These are phyloP conservation scores for Mortierella sp. DNA, from an alignment of 371 early-diverging fungal species.

Conservation along the genomic window DNA sequence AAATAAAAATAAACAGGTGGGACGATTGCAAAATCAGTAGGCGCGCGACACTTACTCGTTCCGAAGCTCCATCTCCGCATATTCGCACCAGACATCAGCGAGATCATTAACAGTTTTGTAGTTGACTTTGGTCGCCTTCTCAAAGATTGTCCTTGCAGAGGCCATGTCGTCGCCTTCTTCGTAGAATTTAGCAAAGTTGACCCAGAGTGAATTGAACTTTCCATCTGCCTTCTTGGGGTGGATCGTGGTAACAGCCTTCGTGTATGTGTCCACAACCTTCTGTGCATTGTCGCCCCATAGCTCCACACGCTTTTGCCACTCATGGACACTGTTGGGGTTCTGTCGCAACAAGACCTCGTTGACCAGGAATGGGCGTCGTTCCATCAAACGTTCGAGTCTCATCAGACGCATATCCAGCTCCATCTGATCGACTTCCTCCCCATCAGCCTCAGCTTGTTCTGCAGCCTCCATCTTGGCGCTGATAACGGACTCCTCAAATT, in stretches of 20 bases:
- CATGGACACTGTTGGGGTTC: slow-evolving; percentile 90
- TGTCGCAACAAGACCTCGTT: slow-evolving; percentile 94
- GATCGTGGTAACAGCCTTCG: slow-evolving; percentile 81
- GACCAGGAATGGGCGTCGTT: slow-evolving; percentile 93
- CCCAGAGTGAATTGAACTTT: slow-evolving; percentile 85
- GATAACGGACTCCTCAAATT: slow-evolving; percentile 88
- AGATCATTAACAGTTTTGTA: slow-evolving; percentile 87
- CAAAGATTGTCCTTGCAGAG: slow-evolving; percentile 84
- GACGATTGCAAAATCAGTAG: too few relatives aligned
- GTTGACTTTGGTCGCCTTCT: slow-evolving; percentile 84
- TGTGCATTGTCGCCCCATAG: slow-evolving; percentile 74
- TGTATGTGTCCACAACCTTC: slow-evolving; percentile 80
- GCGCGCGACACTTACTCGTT: slow-evolving; percentile 71
- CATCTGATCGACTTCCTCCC: slow-evolving; percentile 68
- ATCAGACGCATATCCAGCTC: slow-evolving; percentile 88
- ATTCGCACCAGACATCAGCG: slow-evolving; percentile 93
- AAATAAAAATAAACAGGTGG: too few relatives aligned
- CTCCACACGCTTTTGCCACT: slow-evolving; percentile 90
- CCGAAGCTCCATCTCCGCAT: slow-evolving; percentile 92
- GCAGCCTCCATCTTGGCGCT: slow-evolving; percentile 82
- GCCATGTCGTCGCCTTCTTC: slow-evolving; percentile 73
- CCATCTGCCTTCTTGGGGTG: slow-evolving; percentile 85
- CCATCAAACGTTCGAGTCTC: slow-evolving; percentile 92
- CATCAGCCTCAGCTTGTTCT: slow-evolving; percentile 65
- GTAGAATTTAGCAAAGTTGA: slow-evolving; percentile 87